phyloP scores from a whole-genome alignment of 2,329 filamentous ascomycete species.

The Pseudogymnoascus sp. region DNA sequence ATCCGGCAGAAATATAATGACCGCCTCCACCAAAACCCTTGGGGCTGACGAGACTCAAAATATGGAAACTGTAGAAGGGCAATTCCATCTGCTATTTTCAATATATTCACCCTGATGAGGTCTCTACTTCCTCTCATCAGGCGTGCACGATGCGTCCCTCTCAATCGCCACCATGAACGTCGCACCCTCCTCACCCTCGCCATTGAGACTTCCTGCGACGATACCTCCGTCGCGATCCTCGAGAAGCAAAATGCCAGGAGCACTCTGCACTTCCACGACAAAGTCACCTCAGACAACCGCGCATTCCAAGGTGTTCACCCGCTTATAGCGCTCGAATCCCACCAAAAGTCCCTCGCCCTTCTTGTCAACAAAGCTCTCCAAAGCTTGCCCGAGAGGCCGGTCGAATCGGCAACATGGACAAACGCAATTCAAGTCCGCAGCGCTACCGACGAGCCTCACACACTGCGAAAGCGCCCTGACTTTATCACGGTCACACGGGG shows the following conservation, averaged over 20 bases:
- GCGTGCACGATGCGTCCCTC: conserved; percentile 13
- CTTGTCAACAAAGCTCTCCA: conserved; percentile 59
- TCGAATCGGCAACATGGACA: conserved; percentile 15
- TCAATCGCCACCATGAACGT: conserved; percentile 13
- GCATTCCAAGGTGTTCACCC: conserved; percentile 74
- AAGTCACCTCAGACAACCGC: conserved; percentile 71
- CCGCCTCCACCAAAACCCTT: neutral
- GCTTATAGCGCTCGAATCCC: conserved; percentile 62
- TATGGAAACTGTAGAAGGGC: neutral
- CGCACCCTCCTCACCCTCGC: conserved; percentile 51
- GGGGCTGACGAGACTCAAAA: neutral
- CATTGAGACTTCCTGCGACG: conserved; percentile 84
- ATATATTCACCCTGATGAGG: conserved; percentile 24
- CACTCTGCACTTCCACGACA: conserved; percentile 67
- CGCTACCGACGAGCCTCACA: neutral
- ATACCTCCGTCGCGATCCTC: conserved; percentile 81
- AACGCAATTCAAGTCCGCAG: conserved; percentile 18
- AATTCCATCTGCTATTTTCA: neutral
- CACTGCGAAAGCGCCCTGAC: conserved; percentile 51
- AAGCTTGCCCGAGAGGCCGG: conserved; percentile 33
- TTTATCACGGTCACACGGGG: conserved; percentile 86
- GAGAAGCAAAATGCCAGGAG: conserved; percentile 39
- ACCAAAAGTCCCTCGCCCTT: conserved; percentile 60
- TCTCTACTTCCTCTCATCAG: conserved; percentile 21
- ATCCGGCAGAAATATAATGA: neutral